Evolutionary conservation across 2,329 filamentous ascomycete genomes (phyloP), one percentile per base, ranked within the genome.

Genomic region (Ceratocystis smalleyi): DNA sequence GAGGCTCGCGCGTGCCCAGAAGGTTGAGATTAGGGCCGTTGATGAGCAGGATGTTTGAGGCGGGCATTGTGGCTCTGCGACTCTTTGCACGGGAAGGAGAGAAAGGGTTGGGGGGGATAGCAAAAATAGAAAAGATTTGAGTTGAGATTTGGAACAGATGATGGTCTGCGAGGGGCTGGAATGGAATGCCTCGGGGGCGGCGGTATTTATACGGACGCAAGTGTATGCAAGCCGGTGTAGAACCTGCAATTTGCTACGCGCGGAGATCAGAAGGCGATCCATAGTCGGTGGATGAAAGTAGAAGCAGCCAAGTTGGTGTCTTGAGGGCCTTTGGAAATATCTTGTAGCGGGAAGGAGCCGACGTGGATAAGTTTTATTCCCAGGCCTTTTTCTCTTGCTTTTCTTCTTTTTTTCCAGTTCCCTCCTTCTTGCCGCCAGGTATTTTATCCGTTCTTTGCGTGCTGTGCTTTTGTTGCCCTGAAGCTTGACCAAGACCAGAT

Each of bases 21-120:
- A 91, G 84, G 75, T 91, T 91, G 69, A 91, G 84, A 73, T 91
- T 91, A 40, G 87, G 87, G n/a, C 88, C 87, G 74, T 90, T 90
- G 76, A 91, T 83, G 68, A 90, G 78, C 69, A 90, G 83, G 71
- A 90, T 83, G 63, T 70, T 72, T 65, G 73, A 74, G 40, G 73
- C 66, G 73, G 76, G 77, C 57, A 61, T 60, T 61, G 35, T 49
- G 17, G 19, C 27, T 27, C 27, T 27, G 27, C 27, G 27, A 27
- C 2, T 27, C 3, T 27, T 27, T 27, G 27, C 27, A 4, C 4
- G 24, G 24, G 4, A 27, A 27, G 24, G 12, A 32, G 22, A 61
- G 6, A 30, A 47, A 43, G 35, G 15, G 45, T 27, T 24, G 24
- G 24, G 24, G 24, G 24, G 24, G 12, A 8, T 7, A 24, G 10